Evolutionary conservation across 768 basidiomycete species (phyloP).

Genomic region (Nidularia pulvinata): DNA sequence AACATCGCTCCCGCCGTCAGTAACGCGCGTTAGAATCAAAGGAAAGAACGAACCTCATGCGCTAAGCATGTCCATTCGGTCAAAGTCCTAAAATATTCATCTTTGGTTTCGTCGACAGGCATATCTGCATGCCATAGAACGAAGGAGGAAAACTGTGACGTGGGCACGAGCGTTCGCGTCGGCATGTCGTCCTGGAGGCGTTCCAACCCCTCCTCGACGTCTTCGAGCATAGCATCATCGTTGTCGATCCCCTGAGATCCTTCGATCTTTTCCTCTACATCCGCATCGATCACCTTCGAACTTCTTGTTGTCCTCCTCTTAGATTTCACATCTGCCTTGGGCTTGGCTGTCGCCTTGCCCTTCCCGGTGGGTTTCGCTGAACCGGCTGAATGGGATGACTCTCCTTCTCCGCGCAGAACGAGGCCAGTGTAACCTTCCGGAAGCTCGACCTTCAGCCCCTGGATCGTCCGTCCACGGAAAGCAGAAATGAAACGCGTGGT

Average conservation of each 20-base stretch:
- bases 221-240: slow-evolving; percentile 1
- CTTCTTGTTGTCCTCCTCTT: slow-evolving; percentile 21
- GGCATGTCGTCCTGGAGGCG: slow-evolving; percentile 12
- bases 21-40: background rate
- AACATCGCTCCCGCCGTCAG: background rate
- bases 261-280: slow-evolving; percentile 16
- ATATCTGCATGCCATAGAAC: slow-evolving; percentile 79
- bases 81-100: slow-evolving; percentile 71
- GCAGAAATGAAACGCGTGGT: slow-evolving; percentile 53
- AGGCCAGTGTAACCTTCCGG: slow-evolving; percentile 72
- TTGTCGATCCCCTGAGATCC: slow-evolving; percentile 2
- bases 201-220: background rate
- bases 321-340: slow-evolving; percentile 5
- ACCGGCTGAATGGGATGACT: slow-evolving; percentile 2
- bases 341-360: slow-evolving; percentile 11
- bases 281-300: slow-evolving; percentile 18
- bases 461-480: slow-evolving; percentile 76
- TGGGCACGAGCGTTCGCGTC: slow-evolving; percentile 39
- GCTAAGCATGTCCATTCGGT: slow-evolving; percentile 72
- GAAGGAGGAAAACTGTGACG: slow-evolving; percentile 61
- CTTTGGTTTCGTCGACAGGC: slow-evolving; percentile 63
- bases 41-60: slow-evolving; percentile 45
- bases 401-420: slow-evolving; percentile 41
- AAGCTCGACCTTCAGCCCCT: slow-evolving; percentile 60
- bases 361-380: slow-evolving; percentile 5